These are phyloP conservation scores for Helotiales sp. DNA, from an alignment of 2,329 filamentous ascomycete genomes.

Conservation along the genomic window DNA sequence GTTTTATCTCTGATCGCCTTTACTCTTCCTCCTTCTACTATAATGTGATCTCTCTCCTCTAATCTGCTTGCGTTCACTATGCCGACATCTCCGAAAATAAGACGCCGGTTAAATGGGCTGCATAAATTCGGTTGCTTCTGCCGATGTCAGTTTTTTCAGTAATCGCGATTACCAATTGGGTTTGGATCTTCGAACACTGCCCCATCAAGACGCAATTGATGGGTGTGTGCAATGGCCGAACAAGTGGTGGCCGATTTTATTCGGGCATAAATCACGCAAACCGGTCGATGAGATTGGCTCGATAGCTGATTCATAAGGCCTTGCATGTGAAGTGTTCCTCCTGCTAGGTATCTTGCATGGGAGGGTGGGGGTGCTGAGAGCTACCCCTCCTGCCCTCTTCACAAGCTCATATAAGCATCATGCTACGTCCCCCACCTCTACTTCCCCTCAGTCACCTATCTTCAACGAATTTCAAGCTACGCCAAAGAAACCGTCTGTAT, in stretches of 20 bases:
- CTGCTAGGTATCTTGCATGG: constrained; percentile 22
- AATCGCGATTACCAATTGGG: constrained; percentile 23
- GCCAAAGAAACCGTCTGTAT: constrained; percentile 25
- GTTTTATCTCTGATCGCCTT: neutral
- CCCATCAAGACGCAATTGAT: neutral
- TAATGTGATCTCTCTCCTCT: neutral
- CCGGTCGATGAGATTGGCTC: constrained; percentile 20
- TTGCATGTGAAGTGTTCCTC: constrained; percentile 5
- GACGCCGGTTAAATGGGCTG: constrained; percentile 19
- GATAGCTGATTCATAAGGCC: constrained; percentile 21
- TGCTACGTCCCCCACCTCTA: neutral
- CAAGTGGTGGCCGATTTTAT: neutral
- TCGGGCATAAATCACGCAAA: constrained; percentile 1
- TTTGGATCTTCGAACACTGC: constrained; percentile 5
- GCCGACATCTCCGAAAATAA: constrained; percentile 4
- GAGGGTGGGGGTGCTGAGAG: constrained; percentile 25
- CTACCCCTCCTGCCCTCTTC: constrained; percentile 38
- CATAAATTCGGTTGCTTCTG: neutral
- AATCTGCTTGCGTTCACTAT: neutral
- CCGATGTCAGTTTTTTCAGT: constrained; percentile 23
- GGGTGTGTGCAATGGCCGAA: constrained; percentile 9
- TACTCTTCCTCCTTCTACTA: neutral
- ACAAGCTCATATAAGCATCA: constrained; percentile 18
- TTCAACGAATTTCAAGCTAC: neutral
- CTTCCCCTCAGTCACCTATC: neutral